Base-by-base conservation (phyloP, 495 filamentous ascomycete species). In the Clavariopsis aquatica region DNA sequence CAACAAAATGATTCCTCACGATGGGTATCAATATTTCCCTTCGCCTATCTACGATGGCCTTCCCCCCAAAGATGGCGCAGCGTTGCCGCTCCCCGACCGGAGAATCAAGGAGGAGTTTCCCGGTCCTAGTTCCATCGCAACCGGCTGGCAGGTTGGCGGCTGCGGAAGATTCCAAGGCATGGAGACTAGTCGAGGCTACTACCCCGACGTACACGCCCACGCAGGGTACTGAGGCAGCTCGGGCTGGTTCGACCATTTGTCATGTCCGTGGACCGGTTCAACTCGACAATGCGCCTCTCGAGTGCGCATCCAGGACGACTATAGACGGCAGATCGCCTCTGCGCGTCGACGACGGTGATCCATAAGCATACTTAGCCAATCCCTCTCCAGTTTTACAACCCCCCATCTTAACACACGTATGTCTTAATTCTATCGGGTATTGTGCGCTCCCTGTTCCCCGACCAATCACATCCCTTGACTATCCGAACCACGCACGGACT, bases 11-110 rank as follows among this genome's bases (percentile, higher is more conserved):
- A 72, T 74, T 45, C 43, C 52, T 0, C 62, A 62, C 57, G 57
- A 69, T 8, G 69, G 66, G 6, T 77, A 77, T 51, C 70, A 71
- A 28, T 77, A 77, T 58, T 75, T 69, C 62, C 73, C 75, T 0
- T 41, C 54, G 13, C 45, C 75, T 5, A 63, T 75, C 10, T 75
- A 73, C 64, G 70, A 77, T 26, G 57, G 57, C 12, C 62, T 72
- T 49, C 62, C 63, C 23, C 23, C 64, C n/a, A 58, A 64, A 26
- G 55, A 57, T 4, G 62, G 28, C n/a, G 49, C 65, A 15, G 38
- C 38, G 3, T 47, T 63, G 2, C 65, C 65, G 13, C 59, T 59
- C 27, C 65, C 60, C 1, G 66, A 45, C 29, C 67, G 68, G 22
- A 67, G 54, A 17, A 60, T 75, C 72, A 74, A 74, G 45, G 60